These are phyloP conservation scores for Pachysandra terminalis DNA, from an alignment of 164 flowering plant genomes.

Conservation along the genomic window DNA sequence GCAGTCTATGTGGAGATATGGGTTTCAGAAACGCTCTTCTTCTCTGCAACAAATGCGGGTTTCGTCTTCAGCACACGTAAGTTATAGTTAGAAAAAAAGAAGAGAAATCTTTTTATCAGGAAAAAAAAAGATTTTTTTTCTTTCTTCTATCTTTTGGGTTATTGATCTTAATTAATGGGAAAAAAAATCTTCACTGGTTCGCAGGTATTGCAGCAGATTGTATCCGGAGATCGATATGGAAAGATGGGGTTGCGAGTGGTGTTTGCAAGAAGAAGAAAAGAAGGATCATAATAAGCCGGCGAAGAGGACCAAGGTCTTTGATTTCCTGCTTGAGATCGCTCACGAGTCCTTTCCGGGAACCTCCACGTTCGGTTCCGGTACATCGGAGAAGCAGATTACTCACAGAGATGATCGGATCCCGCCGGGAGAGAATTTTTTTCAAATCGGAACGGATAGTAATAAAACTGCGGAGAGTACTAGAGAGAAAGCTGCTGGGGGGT, in stretches of 20 bases:
- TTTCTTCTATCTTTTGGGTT: too few relatives aligned
- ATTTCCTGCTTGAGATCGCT: slow-evolving; percentile 4
- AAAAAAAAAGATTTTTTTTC: too few relatives aligned
- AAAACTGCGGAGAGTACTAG: too few relatives aligned
- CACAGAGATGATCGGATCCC: not conserved
- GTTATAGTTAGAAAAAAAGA: too few relatives aligned
- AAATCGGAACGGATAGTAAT: not conserved
- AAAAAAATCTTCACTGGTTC: too few relatives aligned
- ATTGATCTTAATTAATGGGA: too few relatives aligned
- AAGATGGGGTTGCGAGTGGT: not conserved
- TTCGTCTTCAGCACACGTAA: slow-evolving; percentile 4
- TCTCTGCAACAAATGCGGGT: slow-evolving; percentile 1
- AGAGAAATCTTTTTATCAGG: too few relatives aligned
- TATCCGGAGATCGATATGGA: not conserved
- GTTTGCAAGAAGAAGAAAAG: not conserved
- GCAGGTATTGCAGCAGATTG: slow-evolving; percentile 1
- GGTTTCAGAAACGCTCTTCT: not conserved
- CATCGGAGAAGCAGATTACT: not conserved
- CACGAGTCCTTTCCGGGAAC: not conserved
- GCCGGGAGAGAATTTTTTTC: not conserved
- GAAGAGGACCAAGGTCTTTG: not conserved
- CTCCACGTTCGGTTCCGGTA: not conserved
- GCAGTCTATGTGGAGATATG: slow-evolving; percentile 3
- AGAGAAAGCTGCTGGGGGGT: too few relatives aligned
- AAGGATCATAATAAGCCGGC: not conserved